Percentiles rank a stretch among this genome's conserved stretches.
These are phyloP conservation scores for Alternaria incomplexa DNA, from an alignment of 2,329 filamentous ascomycete species.

Conservation along the genomic window DNA sequence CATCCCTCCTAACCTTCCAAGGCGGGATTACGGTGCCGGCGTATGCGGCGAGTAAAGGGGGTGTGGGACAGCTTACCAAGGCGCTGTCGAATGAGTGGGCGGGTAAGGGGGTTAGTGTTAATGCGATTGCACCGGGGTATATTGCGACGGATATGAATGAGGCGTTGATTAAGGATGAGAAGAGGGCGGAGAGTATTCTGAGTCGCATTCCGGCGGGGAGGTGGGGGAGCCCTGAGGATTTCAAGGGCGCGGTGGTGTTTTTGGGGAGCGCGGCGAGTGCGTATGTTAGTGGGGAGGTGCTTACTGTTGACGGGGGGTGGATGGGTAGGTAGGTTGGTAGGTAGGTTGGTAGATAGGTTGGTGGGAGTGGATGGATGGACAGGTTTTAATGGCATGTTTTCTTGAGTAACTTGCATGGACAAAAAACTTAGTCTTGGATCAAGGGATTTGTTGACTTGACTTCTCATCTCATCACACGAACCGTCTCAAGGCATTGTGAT, in stretches of 20 bases:
- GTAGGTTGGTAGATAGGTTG: neutral
- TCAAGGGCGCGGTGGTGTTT: slow-evolving; percentile 81
- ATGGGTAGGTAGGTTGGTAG: slow-evolving; percentile 72
- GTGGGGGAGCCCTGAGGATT: slow-evolving; percentile 86
- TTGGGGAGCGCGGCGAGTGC: slow-evolving; percentile 76
- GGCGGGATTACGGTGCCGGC: slow-evolving; percentile 88
- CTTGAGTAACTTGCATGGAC: neutral
- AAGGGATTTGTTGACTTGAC: neutral
- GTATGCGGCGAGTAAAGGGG: slow-evolving; percentile 86
- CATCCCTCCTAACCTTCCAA: slow-evolving; percentile 80
- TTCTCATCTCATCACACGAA: neutral
- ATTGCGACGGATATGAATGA: slow-evolving; percentile 95
- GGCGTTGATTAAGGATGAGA: slow-evolving; percentile 75
- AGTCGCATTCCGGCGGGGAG: slow-evolving; percentile 81
- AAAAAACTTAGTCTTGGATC: neutral
- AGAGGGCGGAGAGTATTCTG: slow-evolving; percentile 74
- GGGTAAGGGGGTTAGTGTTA: slow-evolving; percentile 78
- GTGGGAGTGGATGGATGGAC: neutral
- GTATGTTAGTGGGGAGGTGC: slow-evolving; percentile 81
- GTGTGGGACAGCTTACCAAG: slow-evolving; percentile 84
- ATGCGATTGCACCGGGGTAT: slow-evolving; percentile 88
- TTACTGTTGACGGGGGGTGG: slow-evolving; percentile 91
- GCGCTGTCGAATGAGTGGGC: slow-evolving; percentile 88
- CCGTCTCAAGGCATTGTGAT: neutral
- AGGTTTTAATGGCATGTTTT: neutral